Conservation (phyloP, 495 filamentous ascomycete genomes). For the Hypoxylon lienhwacheense region DNA sequence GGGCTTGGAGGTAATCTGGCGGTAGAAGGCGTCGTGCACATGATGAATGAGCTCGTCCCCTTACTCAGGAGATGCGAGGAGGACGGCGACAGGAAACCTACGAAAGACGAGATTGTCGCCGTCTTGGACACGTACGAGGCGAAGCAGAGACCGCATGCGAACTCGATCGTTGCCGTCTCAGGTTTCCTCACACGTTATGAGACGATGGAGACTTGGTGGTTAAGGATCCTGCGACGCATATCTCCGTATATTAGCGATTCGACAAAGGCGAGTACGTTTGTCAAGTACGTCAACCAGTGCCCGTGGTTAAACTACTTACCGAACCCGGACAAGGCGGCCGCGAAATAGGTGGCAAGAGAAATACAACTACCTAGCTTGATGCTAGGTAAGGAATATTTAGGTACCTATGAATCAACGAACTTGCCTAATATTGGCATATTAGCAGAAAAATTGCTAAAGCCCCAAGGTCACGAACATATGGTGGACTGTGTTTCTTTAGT, state of each 20-base stretch:
- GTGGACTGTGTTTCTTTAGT: too few relatives aligned
- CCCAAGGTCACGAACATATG: too few relatives aligned
- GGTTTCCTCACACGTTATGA: conserved; percentile 27
- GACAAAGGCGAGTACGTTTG: background rate
- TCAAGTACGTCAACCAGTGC: background rate
- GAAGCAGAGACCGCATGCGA: conserved; percentile 29
- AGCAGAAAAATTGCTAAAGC: too few relatives aligned
- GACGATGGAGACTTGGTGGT: conserved; percentile 32
- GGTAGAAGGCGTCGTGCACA: conserved; percentile 30
- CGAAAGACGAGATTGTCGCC: conserved; percentile 11
- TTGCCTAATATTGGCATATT: too few relatives aligned
- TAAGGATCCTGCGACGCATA: conserved; percentile 11
- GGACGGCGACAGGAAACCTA: background rate
- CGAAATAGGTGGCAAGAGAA: too few relatives aligned
- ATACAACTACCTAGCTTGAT: too few relatives aligned
- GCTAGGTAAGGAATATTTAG: too few relatives aligned
- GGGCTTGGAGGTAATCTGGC: conserved; percentile 32
- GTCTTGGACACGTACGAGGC: conserved; percentile 25
- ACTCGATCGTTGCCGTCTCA: conserved; percentile 12
- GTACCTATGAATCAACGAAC: too few relatives aligned
- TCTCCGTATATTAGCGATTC: conserved; percentile 6
- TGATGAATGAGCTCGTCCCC: conserved; percentile 27
- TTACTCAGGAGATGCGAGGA: conserved; percentile 4
- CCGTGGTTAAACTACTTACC: background rate
- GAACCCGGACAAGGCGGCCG: background rate